These are phyloP conservation scores for Nymphaea thermarum DNA, from an alignment of 164 flowering plant genomes.

Conservation along the genomic window DNA sequence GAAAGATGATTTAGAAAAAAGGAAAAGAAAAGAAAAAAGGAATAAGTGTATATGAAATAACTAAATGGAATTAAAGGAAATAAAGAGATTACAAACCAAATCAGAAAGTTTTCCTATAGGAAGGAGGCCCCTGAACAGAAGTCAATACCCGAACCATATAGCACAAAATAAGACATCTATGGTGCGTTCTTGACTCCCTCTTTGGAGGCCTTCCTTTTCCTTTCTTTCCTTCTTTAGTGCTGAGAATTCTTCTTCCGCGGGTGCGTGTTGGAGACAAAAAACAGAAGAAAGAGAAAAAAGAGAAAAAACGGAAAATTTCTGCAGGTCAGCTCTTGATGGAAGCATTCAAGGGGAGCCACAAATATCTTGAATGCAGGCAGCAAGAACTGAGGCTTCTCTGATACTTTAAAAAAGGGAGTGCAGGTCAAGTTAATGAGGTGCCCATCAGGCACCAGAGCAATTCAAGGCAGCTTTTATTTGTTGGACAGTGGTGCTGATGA, in stretches of 20 bases:
- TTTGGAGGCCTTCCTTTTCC: conserved; percentile 7
- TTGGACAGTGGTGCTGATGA: conserved; percentile 66
- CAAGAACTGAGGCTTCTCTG: conserved; percentile 21
- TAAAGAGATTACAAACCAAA: not conserved
- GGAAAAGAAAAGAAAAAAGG: not conserved
- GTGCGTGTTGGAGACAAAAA: not conserved
- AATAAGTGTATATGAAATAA: not conserved
- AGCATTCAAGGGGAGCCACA: conserved; percentile 43
- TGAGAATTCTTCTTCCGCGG: not conserved
- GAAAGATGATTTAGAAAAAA: too few relatives aligned
- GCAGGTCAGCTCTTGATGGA: conserved; percentile 27
- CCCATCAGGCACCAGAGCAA: conserved; percentile 15
- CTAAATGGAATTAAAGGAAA: conserved; percentile 1
- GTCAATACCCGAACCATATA: conserved; percentile 13
- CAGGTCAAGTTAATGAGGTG: not conserved
- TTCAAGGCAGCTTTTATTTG: conserved; percentile 69
- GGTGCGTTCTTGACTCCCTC: conserved; percentile 89
- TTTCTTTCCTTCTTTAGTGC: not conserved
- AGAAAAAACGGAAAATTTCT: conserved; percentile 3
- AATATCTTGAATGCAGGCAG: conserved; percentile 23
- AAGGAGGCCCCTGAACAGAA: conserved; percentile 5
- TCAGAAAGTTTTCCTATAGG: conserved; percentile 2
- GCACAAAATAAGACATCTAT: conserved; percentile 18
- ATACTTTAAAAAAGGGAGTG: not conserved
- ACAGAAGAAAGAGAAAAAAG: not conserved